Evolutionary conservation across 1,284 basidiomycete species (phyloP), one percentile per base, ranked within the genome.

Genomic region (Laetiporus sulphureus): DNA sequence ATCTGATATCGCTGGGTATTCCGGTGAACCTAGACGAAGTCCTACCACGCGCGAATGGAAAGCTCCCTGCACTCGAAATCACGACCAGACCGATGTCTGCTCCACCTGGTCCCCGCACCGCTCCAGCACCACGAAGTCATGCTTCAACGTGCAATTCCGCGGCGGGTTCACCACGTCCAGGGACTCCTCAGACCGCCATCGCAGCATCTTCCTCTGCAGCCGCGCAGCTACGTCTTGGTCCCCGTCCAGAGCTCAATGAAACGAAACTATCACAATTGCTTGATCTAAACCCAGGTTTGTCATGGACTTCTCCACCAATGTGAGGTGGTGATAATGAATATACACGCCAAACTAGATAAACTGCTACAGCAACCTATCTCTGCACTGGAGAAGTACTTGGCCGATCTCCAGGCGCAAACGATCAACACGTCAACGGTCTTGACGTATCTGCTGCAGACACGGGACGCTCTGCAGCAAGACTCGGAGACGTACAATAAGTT

Each of bases 1-100:
- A 95, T 54, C 72, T 96, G 32, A 91, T 94, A 48, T 69, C 88
- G 11, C 77, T 96, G 29, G 92, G 93, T 25, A 83, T 96, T 36
- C 92, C 92, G 3, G 86, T 96, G 38, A 95, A 95, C 59, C 71
- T 95, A 4, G 92, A 96, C 59, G 92, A 96, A 67, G 80, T 93
- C 15, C 66, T 92, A 32, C 88, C 91, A 2, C 79, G 79, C 38
- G 73, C 79, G 19, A 77, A 74, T 44, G 72, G 79, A 20, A 84
- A 82, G 48, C 68, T 93, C 21, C 91, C 91, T 2, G 76, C 81
- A 5, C 68, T 94, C 21, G 79, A 89, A 47, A 89, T 94, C 45
- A 78, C 77, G 23, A 91, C 87, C n/a, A 73, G 87, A 34, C 84
- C 87, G 1, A 71, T 79, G 65, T 89, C 84, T 36, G 80, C 83